Conservation (phyloP, 805 yeast genomes). For the Wickerhamomyces xylosicus region DNA sequence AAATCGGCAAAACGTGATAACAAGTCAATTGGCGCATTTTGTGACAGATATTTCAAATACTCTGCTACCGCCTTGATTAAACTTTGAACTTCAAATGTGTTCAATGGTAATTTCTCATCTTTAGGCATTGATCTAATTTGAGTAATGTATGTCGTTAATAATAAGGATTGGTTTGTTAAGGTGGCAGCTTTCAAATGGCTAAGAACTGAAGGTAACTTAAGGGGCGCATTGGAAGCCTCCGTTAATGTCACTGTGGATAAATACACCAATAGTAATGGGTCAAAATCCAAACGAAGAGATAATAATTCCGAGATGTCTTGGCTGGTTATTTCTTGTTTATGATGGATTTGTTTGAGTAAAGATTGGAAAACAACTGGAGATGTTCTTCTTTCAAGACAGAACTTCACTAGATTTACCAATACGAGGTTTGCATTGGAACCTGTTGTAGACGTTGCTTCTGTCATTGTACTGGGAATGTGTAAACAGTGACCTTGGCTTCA, state of each 20-base stretch:
- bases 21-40: neutral
- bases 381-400: constrained; percentile 10
- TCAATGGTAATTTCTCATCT: constrained; percentile 5
- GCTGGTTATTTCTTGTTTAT: constrained; percentile 11
- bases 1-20: constrained; percentile 8
- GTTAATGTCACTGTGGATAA: constrained; percentile 3
- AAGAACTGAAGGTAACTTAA: constrained; percentile 9
- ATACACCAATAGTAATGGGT: constrained; percentile 15
- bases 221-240: constrained; percentile 3
- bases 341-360: constrained; percentile 15
- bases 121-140: constrained; percentile 6
- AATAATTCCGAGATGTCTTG: constrained; percentile 8
- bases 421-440: neutral
- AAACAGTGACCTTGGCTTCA: too few relatives aligned
- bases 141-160: constrained; percentile 9
- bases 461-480: too few relatives aligned
- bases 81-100: constrained; percentile 10
- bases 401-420: constrained; percentile 7
- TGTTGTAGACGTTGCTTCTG: too few relatives aligned
- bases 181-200: constrained; percentile 5
- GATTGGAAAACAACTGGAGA: constrained; percentile 10
- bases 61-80: constrained; percentile 4
- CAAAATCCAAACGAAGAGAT: constrained; percentile 3
- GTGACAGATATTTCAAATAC: constrained; percentile 7
- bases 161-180: constrained; percentile 10